Evolutionary conservation across 1,284 basidiomycete genomes (phyloP).

Genomic region (Bjerkandera adusta): DNA sequence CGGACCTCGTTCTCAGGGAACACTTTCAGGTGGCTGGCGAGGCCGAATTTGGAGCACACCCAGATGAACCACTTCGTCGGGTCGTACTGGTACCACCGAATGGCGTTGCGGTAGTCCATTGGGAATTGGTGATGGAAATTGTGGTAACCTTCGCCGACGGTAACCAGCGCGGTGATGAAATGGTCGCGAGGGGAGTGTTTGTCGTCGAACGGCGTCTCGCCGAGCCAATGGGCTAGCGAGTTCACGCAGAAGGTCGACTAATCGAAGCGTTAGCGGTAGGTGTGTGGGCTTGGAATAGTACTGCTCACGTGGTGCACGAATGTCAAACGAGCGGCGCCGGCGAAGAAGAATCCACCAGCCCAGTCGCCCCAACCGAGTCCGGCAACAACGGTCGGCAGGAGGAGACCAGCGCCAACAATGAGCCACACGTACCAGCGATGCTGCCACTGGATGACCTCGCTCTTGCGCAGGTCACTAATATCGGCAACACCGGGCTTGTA

Average conservation of each 20-base stretch:
- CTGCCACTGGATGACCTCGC: conserved; percentile 80
- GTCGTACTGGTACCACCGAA: conserved; percentile 88
- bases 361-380: conserved; percentile 83
- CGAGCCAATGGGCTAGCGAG: conserved; percentile 93
- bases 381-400: conserved; percentile 74
- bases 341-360: conserved; percentile 81
- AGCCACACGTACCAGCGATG: conserved; percentile 65
- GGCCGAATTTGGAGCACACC: conserved; percentile 59
- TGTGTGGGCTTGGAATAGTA: background rate
- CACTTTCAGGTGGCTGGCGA: conserved; percentile 85
- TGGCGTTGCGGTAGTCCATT: conserved; percentile 77
- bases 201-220: conserved; percentile 90
- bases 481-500: conserved; percentile 78
- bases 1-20: conserved; percentile 94
- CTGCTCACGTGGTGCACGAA: conserved; percentile 67
- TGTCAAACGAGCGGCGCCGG: conserved; percentile 67
- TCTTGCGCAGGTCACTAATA: conserved; percentile 75
- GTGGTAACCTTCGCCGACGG: conserved; percentile 94
- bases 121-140: conserved; percentile 96
- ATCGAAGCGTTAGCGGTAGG: conserved; percentile 33
- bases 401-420: conserved; percentile 57
- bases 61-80: conserved; percentile 93
- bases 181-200: conserved; percentile 93
- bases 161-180: conserved; percentile 83
- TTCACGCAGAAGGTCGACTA: conserved; percentile 95